Evolutionary conservation across 2,329 filamentous ascomycete genomes (phyloP), one percentile per base, ranked within the genome.

Genomic region (Juglanconis oblonga): DNA sequence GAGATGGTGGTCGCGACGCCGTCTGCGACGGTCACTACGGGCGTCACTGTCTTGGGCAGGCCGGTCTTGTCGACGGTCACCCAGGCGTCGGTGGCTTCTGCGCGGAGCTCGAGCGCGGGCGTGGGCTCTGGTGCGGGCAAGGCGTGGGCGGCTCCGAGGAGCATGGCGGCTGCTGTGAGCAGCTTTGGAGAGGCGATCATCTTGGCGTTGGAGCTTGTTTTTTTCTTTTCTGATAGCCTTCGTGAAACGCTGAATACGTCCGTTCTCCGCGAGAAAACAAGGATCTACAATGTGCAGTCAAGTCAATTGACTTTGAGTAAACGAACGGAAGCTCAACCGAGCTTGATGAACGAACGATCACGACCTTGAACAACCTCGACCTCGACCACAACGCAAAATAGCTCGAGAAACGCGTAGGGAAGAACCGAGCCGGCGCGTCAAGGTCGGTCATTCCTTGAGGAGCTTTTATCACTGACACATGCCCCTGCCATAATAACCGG

Each of bases 51-150:
- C 50, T 69, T 74, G 29, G 81, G 76, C 38, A 71, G 71, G 65
- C 79, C 79, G 48, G 79, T 73, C 54, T 77, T 74, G 67, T 79
- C 73, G 62, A 85, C 78, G 4, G 74, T 76, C 51, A 85, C 79
- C 83, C 83, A 86, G 38, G 77, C 74, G 24, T 76, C 76, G 5
- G 77, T 76, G 14, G 62, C 45, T 17, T 56, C 55, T 5, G 55
- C 55, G 6, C 55, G 52, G 11, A 51, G 52, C 9, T 53, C 58
- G 14, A 64, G 49, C n/a, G 51, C 51, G 5, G 54, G 58, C 7
- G 58, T 58, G 14, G 49, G 47, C 5, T 33, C 47, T n/a, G 55
- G 52, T 7, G 49, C 57, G 1, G 62, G 58, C 6, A 31, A 36
- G 35, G 61, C 58, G 5, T 59, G 42, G 13, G 55, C 55, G 47